Evolutionary conservation across 345 rosid species (phyloP), one percentile per base, ranked within the genome.

Genomic region (Hirschfeldia incana): DNA sequence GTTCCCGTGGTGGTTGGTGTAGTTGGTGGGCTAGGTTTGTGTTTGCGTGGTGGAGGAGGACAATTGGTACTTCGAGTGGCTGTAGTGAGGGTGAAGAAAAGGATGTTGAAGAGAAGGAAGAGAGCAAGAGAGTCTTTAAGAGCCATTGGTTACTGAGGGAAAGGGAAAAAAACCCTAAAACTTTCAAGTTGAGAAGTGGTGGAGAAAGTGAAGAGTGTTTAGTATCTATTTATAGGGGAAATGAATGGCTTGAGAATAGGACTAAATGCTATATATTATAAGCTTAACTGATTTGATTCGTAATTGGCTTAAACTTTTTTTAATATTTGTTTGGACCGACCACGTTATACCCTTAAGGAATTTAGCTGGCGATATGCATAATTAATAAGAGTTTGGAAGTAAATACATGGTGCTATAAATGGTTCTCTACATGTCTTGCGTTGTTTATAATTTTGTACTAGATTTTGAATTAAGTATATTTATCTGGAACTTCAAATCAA

Each of bases 11-110:
- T 30, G 29, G 76, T 6, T 27, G 81, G 82, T 39, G 67, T 3
- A 17, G 73, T 57, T 29, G 78, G 51, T 28, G 83, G 73, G 67
- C 53, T 79, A 67, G 83, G 84, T 57, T 72, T 79, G 39, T 80
- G 88, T 27, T 69, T 74, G 30, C 51, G 61, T 1, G 83, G 17
- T 30, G 83, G 69, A 64, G 87, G 69, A 51, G 89, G 83, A 82
- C 92, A 89, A 57, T 75, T 4, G 7, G 79, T 78, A 73, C 85
- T 85, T 76, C 91, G 84, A 2, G 88, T 88, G 73, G 79, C 78
- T 37, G 67, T 76, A 55, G 76, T 87, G 4, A 87, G 75, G 65
- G 88, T 39, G 62, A 87, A 89, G 76, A 87, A 86, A 64, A 87
- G 75, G 42, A 90, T 75, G 81, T 90, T 90, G 55, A 86, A 61